These are phyloP conservation scores for Pleurotus sapidus DNA, from an alignment of 768 basidiomycete species.

Conservation along the genomic window DNA sequence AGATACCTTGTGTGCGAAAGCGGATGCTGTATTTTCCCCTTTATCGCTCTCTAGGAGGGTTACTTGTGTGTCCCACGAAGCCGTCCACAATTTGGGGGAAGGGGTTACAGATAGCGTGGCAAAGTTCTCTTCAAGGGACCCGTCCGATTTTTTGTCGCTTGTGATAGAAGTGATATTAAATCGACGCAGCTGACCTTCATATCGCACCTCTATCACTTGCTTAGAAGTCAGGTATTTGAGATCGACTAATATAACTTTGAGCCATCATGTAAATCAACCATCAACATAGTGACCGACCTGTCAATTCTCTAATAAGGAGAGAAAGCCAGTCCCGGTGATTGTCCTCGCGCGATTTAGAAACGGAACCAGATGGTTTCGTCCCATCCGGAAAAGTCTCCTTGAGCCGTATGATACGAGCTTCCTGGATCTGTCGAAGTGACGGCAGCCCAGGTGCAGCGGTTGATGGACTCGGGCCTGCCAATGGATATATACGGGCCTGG, in stretches of 20 bases:
- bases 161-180: conserved; percentile 53
- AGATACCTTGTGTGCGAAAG: conserved; percentile 33
- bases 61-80: conserved; percentile 68
- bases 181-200: conserved; percentile 56
- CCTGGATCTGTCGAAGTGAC: conserved; percentile 43
- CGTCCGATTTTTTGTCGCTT: conserved; percentile 12
- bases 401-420: conserved; percentile 52
- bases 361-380: conserved; percentile 5
- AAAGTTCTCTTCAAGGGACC: conserved; percentile 36
- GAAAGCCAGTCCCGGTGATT: conserved; percentile 65
- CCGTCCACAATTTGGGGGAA: conserved; percentile 48
- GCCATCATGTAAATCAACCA: conserved; percentile 12
- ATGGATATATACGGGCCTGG: conserved; percentile 44
- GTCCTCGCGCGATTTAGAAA: conserved; percentile 17
- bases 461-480: conserved; percentile 34
- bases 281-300: conserved; percentile 44
- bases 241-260: conserved; percentile 48
- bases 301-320: conserved; percentile 60
- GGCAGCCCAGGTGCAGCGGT: conserved; percentile 45
- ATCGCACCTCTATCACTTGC: conserved; percentile 61
- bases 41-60: conserved; percentile 32
- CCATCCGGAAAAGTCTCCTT: conserved; percentile 38
- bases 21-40: conserved; percentile 4
- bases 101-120: conserved; percentile 39
- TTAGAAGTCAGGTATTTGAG: conserved; percentile 62